A percentile compares a stretch with the other conserved stretches of the same genome.
Conservation (phyloP, 331 rosid genomes). For the Quercus phellos region DNA sequence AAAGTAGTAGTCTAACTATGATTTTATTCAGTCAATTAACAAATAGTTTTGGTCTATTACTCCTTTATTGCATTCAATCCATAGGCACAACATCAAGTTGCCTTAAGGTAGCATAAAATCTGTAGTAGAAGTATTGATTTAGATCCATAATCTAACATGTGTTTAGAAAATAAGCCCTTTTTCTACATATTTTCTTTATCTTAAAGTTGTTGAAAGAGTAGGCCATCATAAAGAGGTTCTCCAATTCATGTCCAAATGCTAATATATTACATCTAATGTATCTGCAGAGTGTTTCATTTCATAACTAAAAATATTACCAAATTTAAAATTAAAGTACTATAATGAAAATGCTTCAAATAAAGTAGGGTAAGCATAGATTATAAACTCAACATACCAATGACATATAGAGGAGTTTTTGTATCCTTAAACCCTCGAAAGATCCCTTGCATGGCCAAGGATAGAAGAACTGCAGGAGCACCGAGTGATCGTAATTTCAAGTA, state of each 20-base stretch:
- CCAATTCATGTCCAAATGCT: not conserved
- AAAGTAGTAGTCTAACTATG: too few relatives aligned
- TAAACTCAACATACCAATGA: constrained; percentile 52
- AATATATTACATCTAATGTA: not conserved
- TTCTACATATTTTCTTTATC: not conserved
- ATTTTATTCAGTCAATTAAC: too few relatives aligned
- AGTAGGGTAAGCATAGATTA: not conserved
- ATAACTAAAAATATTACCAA: too few relatives aligned
- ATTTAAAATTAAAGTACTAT: too few relatives aligned
- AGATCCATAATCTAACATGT: too few relatives aligned
- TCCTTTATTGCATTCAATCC: too few relatives aligned
- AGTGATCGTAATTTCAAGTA: constrained; percentile 75
- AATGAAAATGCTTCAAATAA: not conserved
- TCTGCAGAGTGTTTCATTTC: not conserved
- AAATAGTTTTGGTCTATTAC: not conserved
- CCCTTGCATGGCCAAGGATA: constrained; percentile 97
- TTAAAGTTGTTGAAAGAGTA: too few relatives aligned
- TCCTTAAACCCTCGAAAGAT: constrained; percentile 95
- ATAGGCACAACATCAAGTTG: too few relatives aligned
- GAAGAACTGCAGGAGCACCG: constrained; percentile 99
- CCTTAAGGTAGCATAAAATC: too few relatives aligned
- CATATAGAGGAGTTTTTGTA: constrained; percentile 89
- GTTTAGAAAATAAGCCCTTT: too few relatives aligned
- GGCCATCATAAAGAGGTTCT: not conserved
- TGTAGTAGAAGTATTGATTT: too few relatives aligned